These are phyloP conservation scores for Didymella glomerata DNA, from an alignment of 2,329 filamentous ascomycete species.

Conservation along the genomic window DNA sequence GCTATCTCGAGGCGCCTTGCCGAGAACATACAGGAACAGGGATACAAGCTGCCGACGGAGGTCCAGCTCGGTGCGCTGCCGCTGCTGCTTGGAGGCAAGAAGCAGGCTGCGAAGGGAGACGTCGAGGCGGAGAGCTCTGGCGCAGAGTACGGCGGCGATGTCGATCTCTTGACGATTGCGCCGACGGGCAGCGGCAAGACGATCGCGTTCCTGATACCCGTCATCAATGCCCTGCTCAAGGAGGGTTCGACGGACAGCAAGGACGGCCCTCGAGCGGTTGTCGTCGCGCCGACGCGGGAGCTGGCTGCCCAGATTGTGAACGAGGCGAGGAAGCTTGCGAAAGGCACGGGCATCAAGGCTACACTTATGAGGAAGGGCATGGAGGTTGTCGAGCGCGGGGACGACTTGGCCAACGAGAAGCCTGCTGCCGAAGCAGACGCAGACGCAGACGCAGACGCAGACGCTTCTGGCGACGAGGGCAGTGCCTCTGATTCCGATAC, in stretches of 20 bases:
- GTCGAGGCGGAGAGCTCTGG: conserved; percentile 52
- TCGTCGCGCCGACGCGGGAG: conserved; percentile 61
- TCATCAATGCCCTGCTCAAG: conserved; percentile 74
- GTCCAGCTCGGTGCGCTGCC: conserved; percentile 90
- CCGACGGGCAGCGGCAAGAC: conserved; percentile 98
- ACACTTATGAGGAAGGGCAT: conserved; percentile 87
- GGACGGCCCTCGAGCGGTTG: conserved; percentile 50
- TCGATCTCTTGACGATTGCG: conserved; percentile 87
- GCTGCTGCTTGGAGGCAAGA: conserved; percentile 68
- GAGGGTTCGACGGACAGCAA: conserved; percentile 36
- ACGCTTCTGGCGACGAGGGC: conserved; percentile 52
- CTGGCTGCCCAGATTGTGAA: conserved; percentile 61
- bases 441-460: conserved; percentile 19
- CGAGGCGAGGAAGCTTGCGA: conserved; percentile 82
- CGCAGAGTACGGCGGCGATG: conserved; percentile 46
- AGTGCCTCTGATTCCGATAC: conserved; percentile 47
- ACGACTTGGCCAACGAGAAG: conserved; percentile 43
- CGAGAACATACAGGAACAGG: conserved; percentile 83
- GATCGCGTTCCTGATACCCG: conserved; percentile 86
- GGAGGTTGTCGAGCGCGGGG: conserved; percentile 60
- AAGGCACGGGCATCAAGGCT: conserved; percentile 79
- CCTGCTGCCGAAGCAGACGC: conserved; percentile 44
- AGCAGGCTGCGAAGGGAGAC: not conserved
- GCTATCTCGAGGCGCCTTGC: conserved; percentile 76
- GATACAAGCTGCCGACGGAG: conserved; percentile 88